Evolutionary conservation across 2,329 filamentous ascomycete species (phyloP), one percentile per base, ranked within the genome.

Genomic region (Biscogniauxia marginata): DNA sequence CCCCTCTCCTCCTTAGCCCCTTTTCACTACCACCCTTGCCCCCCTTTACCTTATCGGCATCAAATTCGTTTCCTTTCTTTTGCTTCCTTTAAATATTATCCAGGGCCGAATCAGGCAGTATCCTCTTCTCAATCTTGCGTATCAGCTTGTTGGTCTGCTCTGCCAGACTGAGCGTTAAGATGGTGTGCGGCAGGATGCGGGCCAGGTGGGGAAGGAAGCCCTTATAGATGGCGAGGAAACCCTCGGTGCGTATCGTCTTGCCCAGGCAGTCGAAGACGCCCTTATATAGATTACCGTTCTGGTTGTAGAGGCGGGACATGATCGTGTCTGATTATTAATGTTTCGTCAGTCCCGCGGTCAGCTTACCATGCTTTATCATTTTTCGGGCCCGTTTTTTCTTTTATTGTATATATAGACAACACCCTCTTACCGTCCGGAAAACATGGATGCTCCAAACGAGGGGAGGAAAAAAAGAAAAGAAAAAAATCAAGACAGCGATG

Each of bases 291-390:
- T 97, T 96, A 52, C 95, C 95, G 60, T 93, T 96, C 74, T 99
- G 95, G 79, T 99, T 99, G 81, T 99, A 99, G 80, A 99, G 88
- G 61, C 95, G 89, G 60, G 91, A 95, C 95, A 99, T 99, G 76
- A 99, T 90, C 4, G 95, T 99, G 73, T 99, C 95, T 84, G 48
- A 34, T 11, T 18, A 47, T 19, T 24, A 11, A 21, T 18, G 46
- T 44, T 18, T 52, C 13, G 58, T 65, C 51, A 24, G 39, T 43
- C 46, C 34, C 19, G 18, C 30, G 6, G 9, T 53, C 24, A 53
- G 25, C 21, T n/a, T n/a, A n/a, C n/a, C n/a, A n/a, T n/a, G n/a
- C n/a, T n/a, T n/a, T n/a, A n/a, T n/a, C n/a, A n/a, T n/a, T n/a
- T n/a, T n/a, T n/a, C n/a, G n/a, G n/a, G n/a, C n/a, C n/a, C n/a